A percentile compares a stretch with the other conserved stretches of the same genome.
These are phyloP conservation scores for Porphyridium purpureum DNA, from an alignment of 23 red algal genomes.

Conservation along the genomic window DNA sequence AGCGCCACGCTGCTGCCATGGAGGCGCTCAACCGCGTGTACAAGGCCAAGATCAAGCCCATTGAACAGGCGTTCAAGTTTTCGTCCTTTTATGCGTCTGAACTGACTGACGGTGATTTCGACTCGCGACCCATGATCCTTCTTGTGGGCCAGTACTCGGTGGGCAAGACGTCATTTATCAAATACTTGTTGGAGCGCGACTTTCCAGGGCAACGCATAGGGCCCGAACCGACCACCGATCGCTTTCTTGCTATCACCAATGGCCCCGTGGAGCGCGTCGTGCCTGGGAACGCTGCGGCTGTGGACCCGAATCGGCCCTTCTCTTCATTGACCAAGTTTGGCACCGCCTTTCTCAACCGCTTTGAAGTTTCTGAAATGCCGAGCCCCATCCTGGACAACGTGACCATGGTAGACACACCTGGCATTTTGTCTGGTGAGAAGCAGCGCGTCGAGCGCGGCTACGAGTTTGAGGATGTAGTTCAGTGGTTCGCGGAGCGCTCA, in stretches of 20 bases:
- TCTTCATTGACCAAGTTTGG: conserved; percentile 33
- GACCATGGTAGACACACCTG: conserved; percentile 54
- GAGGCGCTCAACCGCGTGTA: conserved; percentile 41
- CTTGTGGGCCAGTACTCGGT: conserved; percentile 55
- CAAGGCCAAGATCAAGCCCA: conserved; percentile 55
- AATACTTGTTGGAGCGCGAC: conserved; percentile 53
- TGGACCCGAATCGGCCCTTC: conserved; percentile 52
- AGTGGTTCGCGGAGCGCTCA: conserved; percentile 61
- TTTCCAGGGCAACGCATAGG: conserved; percentile 50
- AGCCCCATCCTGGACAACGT: conserved; percentile 51
- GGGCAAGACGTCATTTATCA: conserved; percentile 65
- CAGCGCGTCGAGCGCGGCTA: conserved; percentile 55
- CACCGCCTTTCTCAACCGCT: conserved; percentile 41
- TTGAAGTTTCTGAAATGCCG: conserved; percentile 50
- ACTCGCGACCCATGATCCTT: conserved; percentile 42
- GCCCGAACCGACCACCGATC: conserved; percentile 52
- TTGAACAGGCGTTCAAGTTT: conserved; percentile 54
- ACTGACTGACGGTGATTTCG: conserved; percentile 58
- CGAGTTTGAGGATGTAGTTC: conserved; percentile 48
- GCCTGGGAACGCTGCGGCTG: conserved; percentile 66
- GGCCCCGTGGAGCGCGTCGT: conserved; percentile 28
- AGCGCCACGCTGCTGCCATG: conserved; percentile 43
- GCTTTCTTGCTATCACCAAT: conserved; percentile 43
- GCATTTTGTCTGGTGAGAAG: conserved; percentile 58
- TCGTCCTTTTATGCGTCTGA: conserved; percentile 54